Conservation (phyloP, 2,329 filamentous ascomycete genomes). For the Allantophomopsis cytisporea region DNA sequence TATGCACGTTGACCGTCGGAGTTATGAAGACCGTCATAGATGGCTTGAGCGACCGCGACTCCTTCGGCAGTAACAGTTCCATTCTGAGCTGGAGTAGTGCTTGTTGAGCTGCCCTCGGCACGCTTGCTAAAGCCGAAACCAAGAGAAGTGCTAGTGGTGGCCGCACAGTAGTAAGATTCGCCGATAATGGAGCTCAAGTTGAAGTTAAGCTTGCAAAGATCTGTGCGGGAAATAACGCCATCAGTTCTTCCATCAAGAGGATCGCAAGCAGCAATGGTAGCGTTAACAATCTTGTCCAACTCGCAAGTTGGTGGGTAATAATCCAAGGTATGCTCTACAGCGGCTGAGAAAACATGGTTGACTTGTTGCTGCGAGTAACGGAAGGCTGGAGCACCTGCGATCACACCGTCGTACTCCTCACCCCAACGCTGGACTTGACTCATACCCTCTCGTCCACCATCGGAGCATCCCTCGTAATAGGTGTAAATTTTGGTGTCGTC, state of each 20-base stretch:
- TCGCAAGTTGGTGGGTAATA: slow-evolving; percentile 3
- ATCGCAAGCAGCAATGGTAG: slow-evolving; percentile 3
- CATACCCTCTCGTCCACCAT: slow-evolving; percentile 20
- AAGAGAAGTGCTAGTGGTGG: slow-evolving; percentile 7
- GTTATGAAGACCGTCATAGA: slow-evolving; percentile 21
- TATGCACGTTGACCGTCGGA: slow-evolving; percentile 21
- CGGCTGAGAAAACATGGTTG: not conserved
- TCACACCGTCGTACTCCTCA: slow-evolving; percentile 21
- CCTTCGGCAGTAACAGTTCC: slow-evolving; percentile 17
- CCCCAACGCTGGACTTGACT: slow-evolving; percentile 21
- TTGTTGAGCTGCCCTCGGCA: not conserved
- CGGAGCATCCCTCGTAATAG: slow-evolving; percentile 22
- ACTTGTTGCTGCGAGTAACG: slow-evolving; percentile 18
- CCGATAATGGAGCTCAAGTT: slow-evolving; percentile 30
- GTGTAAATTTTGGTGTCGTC: slow-evolving; percentile 12
- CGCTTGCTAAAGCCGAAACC: slow-evolving; percentile 1
- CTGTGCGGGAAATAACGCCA: slow-evolving; percentile 19
- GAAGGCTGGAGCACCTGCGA: slow-evolving; percentile 22
- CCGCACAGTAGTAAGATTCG: slow-evolving; percentile 25
- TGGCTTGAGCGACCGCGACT: slow-evolving; percentile 19
- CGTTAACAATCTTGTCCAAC: slow-evolving; percentile 1
- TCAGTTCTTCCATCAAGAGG: slow-evolving; percentile 2
- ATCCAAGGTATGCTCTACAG: slow-evolving; percentile 2
- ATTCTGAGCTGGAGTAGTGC: slow-evolving; percentile 2
- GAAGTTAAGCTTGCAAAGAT: slow-evolving; percentile 29